phyloP scores from a whole-genome alignment of 768 basidiomycete species.

The Terana coerulea region DNA sequence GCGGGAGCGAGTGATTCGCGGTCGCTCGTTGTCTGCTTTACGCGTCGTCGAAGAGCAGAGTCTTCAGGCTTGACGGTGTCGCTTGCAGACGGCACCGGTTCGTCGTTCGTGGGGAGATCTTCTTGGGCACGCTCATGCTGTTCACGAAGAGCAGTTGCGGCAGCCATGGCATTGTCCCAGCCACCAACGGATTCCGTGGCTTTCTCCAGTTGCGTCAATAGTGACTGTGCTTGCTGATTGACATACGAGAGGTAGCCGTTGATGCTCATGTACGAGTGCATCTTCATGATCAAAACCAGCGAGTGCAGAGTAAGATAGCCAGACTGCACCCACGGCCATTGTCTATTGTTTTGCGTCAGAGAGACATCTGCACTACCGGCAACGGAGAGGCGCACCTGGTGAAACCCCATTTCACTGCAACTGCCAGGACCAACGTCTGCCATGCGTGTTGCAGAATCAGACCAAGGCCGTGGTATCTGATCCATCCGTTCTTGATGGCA shows the following conservation, averaged over 20 bases:
- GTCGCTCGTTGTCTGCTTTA: neutral
- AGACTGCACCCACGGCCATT: constrained; percentile 98
- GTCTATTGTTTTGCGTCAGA: constrained; percentile 36
- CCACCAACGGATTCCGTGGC: constrained; percentile 56
- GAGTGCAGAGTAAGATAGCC: constrained; percentile 87
- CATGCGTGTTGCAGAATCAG: constrained; percentile 74
- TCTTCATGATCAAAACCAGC: constrained; percentile 90
- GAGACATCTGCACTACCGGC: neutral
- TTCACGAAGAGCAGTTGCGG: constrained; percentile 44
- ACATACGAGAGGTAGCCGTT: constrained; percentile 78
- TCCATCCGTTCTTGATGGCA: constrained; percentile 72
- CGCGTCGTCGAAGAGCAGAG: constrained; percentile 1
- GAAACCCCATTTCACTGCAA: constrained; percentile 87
- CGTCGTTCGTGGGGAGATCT: constrained; percentile 28
- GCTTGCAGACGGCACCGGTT: neutral
- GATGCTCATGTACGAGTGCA: constrained; percentile 89
- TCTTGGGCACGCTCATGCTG: constrained; percentile 32
- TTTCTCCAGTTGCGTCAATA: constrained; percentile 42
- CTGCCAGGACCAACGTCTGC: constrained; percentile 70
- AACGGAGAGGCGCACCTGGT: constrained; percentile 49
- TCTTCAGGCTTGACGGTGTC: neutral
- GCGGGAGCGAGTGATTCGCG: neutral
- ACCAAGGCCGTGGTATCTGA: constrained; percentile 76
- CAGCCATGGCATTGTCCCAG: constrained; percentile 56
- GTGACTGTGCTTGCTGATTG: constrained; percentile 40